Conservation (phyloP, 768 basidiomycete genomes). For the Termitomyces sp. region DNA sequence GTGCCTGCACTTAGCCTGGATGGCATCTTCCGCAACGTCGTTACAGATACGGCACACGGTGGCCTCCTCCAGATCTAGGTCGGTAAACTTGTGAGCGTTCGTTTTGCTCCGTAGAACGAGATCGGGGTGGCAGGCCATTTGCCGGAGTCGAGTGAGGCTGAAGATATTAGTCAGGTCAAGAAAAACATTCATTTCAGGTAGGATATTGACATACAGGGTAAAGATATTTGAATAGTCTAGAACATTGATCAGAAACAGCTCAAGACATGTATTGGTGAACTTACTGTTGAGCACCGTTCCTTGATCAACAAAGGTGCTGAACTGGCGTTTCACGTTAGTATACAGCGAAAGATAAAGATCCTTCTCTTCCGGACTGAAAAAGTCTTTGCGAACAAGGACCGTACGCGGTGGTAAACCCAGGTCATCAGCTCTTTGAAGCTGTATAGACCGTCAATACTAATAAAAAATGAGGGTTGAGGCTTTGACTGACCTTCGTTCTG, state of each 20-base stretch:
- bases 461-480: neutral
- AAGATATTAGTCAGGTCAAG: conserved; percentile 14
- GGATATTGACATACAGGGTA: conserved; percentile 50
- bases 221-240: conserved; percentile 89
- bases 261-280: conserved; percentile 25
- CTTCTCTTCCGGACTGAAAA: conserved; percentile 96
- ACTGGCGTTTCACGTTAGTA: conserved; percentile 89
- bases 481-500: conserved; percentile 65
- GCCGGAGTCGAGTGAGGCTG: conserved; percentile 92
- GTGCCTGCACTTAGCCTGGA: conserved; percentile 89
- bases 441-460: neutral
- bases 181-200: neutral
- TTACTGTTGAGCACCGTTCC: conserved; percentile 92
- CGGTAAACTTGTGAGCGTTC: conserved; percentile 59
- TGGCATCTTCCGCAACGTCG: conserved; percentile 96
- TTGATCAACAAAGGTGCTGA: conserved; percentile 84
- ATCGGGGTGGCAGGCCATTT: conserved; percentile 95
- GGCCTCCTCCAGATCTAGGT: conserved; percentile 63
- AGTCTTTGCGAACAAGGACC: conserved; percentile 83
- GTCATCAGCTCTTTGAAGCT: conserved; percentile 96
- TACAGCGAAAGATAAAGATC: conserved; percentile 91
- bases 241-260: conserved; percentile 5
- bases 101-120: conserved; percentile 87
- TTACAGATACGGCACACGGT: conserved; percentile 95
- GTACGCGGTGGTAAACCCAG: conserved; percentile 92